These are phyloP conservation scores for Tylopilus intermedius DNA, from an alignment of 768 basidiomycete genomes.

Conservation along the genomic window DNA sequence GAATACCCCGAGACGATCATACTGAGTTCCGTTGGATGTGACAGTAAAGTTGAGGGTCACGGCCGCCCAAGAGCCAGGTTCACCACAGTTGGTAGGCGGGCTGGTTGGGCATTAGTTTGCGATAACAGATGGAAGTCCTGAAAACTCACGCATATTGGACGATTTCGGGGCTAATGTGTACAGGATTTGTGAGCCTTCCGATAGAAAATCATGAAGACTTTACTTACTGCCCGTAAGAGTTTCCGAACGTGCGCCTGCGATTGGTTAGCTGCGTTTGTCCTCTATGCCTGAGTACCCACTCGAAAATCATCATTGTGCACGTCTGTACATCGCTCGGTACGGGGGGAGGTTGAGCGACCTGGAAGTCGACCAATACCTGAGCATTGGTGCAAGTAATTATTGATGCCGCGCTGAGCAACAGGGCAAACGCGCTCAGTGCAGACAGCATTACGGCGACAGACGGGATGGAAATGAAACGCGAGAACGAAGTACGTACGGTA, in stretches of 20 bases:
- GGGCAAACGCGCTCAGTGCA: constrained; percentile 7
- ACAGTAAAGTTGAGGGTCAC: constrained; percentile 74
- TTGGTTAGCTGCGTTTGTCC: not conserved
- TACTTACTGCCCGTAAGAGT: constrained; percentile 62
- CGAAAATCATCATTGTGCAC: constrained; percentile 61
- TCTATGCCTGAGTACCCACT: constrained; percentile 37
- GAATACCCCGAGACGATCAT: constrained; percentile 66
- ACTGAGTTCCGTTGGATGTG: constrained; percentile 74
- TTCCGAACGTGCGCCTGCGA: constrained; percentile 63
- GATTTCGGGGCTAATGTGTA: constrained; percentile 50
- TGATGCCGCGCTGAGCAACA: constrained; percentile 10
- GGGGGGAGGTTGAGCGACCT: constrained; percentile 68
- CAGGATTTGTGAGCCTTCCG: not conserved
- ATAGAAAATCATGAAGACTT: not conserved
- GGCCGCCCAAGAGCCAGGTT: constrained; percentile 67
- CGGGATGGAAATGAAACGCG: not conserved
- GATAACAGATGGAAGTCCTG: not conserved
- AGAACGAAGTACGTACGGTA: not conserved
- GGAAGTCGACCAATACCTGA: constrained; percentile 51
- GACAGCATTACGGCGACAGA: constrained; percentile 19
- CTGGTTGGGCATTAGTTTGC: constrained; percentile 31
- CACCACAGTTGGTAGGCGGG: constrained; percentile 69
- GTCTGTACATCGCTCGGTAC: constrained; percentile 55
- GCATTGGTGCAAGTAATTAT: constrained; percentile 15
- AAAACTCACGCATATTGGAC: constrained; percentile 52